A percentile compares a stretch with the other conserved stretches of the same genome.
These are phyloP conservation scores for Candida succiphila DNA, from an alignment of 805 yeast genomes.

Conservation along the genomic window DNA sequence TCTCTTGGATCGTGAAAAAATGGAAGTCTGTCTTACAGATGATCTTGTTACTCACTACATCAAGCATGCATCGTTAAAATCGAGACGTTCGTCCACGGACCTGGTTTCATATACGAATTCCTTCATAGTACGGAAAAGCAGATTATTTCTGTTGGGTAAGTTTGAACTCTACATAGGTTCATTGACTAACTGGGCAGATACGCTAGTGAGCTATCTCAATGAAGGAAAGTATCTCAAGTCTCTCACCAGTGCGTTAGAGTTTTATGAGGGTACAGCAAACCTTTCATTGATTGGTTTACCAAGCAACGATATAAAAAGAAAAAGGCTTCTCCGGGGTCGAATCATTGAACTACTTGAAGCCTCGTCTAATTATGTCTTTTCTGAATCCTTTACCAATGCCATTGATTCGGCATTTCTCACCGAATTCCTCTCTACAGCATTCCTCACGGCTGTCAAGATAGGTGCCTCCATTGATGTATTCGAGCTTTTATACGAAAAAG, in stretches of 20 bases:
- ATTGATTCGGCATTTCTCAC: conserved; percentile 13
- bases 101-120: conserved; percentile 17
- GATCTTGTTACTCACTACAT: conserved; percentile 33
- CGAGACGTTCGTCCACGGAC: conserved; percentile 4
- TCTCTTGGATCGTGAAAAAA: conserved; percentile 28
- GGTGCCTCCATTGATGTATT: conserved; percentile 25
- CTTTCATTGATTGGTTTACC: conserved; percentile 53
- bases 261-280: conserved; percentile 40
- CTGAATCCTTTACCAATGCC: conserved; percentile 10
- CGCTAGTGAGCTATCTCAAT: conserved; percentile 36
- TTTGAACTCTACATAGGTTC: conserved; percentile 48
- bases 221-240: conserved; percentile 44
- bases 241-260: conserved; percentile 41
- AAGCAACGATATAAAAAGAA: conserved; percentile 28
- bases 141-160: conserved; percentile 42
- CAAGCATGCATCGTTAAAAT: neutral
- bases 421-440: conserved; percentile 25
- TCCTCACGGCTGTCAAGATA: conserved; percentile 31
- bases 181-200: conserved; percentile 62
- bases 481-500: conserved; percentile 36
- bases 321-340: conserved; percentile 38
- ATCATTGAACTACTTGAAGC: conserved; percentile 49
- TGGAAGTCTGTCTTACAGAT: conserved; percentile 24
- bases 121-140: conserved; percentile 29
- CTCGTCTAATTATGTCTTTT: conserved; percentile 34